phyloP scores from a whole-genome alignment of 2,329 filamentous ascomycete species.

The Tolypocladium ovalisporum region DNA sequence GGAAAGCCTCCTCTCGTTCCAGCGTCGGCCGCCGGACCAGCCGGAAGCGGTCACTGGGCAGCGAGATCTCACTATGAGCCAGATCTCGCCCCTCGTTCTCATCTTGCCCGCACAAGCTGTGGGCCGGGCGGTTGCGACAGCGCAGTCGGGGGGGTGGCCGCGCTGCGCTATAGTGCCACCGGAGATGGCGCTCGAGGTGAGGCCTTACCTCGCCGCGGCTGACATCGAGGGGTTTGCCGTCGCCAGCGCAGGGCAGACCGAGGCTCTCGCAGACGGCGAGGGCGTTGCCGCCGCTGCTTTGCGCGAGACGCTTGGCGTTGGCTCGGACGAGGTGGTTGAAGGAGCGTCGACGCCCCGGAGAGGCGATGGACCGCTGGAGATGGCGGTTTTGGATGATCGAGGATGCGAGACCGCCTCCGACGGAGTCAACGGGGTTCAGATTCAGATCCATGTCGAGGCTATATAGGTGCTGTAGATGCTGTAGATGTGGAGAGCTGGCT shows the following conservation, averaged over 20 bases:
- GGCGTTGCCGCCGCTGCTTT: conserved; percentile 4
- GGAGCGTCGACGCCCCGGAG: conserved; percentile 9
- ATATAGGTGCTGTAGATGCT: not conserved
- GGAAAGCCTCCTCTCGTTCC: conserved; percentile 36
- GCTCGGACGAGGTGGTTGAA: conserved; percentile 20
- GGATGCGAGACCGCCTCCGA: not conserved
- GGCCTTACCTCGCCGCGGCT: not conserved
- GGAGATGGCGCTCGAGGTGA: conserved; percentile 5
- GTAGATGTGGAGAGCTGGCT: not conserved
- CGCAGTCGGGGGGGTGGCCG: conserved; percentile 1
- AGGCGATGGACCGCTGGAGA: conserved; percentile 1
- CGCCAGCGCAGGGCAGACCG: conserved; percentile 6
- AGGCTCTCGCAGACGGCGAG: conserved; percentile 1
- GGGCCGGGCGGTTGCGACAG: not conserved
- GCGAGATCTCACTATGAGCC: conserved; percentile 21
- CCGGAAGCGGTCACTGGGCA: conserved; percentile 23
- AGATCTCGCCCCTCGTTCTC: conserved; percentile 23
- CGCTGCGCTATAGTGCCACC: not conserved
- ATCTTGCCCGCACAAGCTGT: conserved; percentile 1
- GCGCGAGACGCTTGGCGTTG: conserved; percentile 18
- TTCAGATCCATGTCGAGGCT: not conserved
- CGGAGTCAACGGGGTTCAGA: not conserved
- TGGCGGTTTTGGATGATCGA: conserved; percentile 1
- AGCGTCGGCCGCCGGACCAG: conserved; percentile 27
- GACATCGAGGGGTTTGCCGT: not conserved